Evolutionary conservation across 331 rosid species (phyloP).

Genomic region (Quercus tomentella): DNA sequence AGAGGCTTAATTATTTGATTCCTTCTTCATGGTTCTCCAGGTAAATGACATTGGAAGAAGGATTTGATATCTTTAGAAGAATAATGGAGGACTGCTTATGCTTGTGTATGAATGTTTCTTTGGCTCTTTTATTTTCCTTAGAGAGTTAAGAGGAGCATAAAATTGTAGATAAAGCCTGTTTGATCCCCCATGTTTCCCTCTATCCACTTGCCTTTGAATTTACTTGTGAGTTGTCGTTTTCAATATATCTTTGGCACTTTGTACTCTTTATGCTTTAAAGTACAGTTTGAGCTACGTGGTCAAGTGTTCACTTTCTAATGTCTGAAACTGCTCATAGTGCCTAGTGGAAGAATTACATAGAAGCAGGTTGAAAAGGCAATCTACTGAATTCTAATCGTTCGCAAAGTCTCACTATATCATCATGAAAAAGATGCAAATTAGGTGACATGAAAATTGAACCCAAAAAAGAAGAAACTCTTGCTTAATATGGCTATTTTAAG

Average conservation of each 20-base stretch:
- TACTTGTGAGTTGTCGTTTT: constrained; percentile 29
- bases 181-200: background rate
- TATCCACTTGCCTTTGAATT: constrained; percentile 32
- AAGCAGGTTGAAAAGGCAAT: no score
- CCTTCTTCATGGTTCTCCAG: constrained; percentile 8
- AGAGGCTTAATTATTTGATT: background rate
- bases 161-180: constrained; percentile 34
- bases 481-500: no score
- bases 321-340: background rate
- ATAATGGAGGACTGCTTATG: constrained; percentile 15
- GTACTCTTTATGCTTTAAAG: constrained; percentile 18
- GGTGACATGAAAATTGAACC: no score
- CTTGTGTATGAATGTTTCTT: constrained; percentile 8
- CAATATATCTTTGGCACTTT: constrained; percentile 22
- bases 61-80: constrained; percentile 9
- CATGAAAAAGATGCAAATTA: no score
- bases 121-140: background rate
- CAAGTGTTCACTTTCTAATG: background rate
- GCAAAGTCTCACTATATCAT: no score
- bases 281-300: background rate
- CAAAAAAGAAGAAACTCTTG: no score
- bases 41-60: constrained; percentile 18
- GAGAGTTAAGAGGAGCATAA: background rate
- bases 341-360: no score
- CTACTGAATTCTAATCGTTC: no score